These are phyloP conservation scores for Phytophthora constricta DNA, from an alignment of 352 stramenopile species.

Conservation along the genomic window DNA sequence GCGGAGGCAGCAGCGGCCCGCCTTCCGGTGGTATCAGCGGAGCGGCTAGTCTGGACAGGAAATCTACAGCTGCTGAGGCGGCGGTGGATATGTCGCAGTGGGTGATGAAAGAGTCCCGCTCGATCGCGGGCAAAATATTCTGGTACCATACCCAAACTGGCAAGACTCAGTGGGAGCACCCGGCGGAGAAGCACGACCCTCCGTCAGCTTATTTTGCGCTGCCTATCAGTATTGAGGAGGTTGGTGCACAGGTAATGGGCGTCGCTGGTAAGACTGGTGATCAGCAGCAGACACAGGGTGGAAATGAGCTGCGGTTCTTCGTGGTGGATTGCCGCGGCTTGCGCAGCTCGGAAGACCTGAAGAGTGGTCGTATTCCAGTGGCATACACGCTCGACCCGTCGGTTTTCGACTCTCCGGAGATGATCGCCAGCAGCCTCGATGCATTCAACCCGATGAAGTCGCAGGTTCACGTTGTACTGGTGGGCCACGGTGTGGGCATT, in stretches of 20 bases:
- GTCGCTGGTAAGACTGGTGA: constrained; percentile 49
- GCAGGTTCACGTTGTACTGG: constrained; percentile 76
- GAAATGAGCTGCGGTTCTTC: constrained; percentile 61
- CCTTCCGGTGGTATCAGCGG: constrained; percentile 25
- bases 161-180: constrained; percentile 85
- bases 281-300: constrained; percentile 18
- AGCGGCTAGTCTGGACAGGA: constrained; percentile 29
- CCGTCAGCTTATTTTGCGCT: constrained; percentile 71
- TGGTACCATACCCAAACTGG: constrained; percentile 81
- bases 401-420: constrained; percentile 80
- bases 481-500: constrained; percentile 76
- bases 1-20: constrained; percentile 22
- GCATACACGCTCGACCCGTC: constrained; percentile 80
- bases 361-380: constrained; percentile 78
- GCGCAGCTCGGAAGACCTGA: constrained; percentile 79
- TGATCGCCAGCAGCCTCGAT: constrained; percentile 76
- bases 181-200: constrained; percentile 61
- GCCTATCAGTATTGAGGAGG: constrained; percentile 72
- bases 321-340: constrained; percentile 79
- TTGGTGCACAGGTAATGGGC: constrained; percentile 70
- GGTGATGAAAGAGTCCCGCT: constrained; percentile 78
- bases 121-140: constrained; percentile 77
- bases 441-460: constrained; percentile 79
- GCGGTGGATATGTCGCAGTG: constrained; percentile 83
- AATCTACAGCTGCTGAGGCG: constrained; percentile 37